Percentiles rank a stretch among this genome's conserved stretches.
These are phyloP conservation scores for Dunaliella sp. DNA, from an alignment of 139 green algal genomes.

Conservation along the genomic window DNA sequence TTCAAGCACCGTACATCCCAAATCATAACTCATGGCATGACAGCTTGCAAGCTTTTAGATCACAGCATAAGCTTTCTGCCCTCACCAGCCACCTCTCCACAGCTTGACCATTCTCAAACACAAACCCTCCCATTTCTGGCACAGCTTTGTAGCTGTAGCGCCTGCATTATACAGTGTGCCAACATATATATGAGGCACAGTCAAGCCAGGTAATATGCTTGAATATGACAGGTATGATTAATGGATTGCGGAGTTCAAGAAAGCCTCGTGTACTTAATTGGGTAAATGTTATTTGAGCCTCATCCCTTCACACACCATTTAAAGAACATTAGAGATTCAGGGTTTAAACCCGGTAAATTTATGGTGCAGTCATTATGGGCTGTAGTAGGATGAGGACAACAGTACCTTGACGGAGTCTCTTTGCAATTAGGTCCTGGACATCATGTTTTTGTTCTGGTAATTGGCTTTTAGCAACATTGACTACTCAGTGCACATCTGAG, in stretches of 20 bases:
- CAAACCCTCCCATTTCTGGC: slow-evolving; percentile 41
- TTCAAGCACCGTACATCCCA: no score
- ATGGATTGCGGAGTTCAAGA: neutral
- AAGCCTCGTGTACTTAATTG: neutral
- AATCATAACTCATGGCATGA: no score
- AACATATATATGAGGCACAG: no score
- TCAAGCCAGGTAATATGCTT: no score
- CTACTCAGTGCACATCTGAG: no score
- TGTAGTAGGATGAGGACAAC: no score
- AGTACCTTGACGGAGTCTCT: neutral
- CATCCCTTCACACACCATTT: neutral
- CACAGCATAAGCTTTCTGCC: neutral
- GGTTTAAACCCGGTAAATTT: no score
- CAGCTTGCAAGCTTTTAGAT: no score
- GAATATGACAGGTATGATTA: neutral
- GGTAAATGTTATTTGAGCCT: neutral
- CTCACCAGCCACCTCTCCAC: slow-evolving; percentile 33
- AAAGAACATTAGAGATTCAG: neutral
- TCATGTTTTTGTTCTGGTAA: neutral
- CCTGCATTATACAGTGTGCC: slow-evolving; percentile 9
- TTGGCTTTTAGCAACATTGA: neutral
- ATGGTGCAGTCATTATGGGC: no score
- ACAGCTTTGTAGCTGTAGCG: slow-evolving; percentile 45
- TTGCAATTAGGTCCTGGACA: neutral
- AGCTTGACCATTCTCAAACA: slow-evolving; percentile 48